A percentile compares a stretch with the other conserved stretches of the same genome.
Conservation (phyloP, 2,329 filamentous ascomycete genomes). For the Botryosphaeria dothidea region DNA sequence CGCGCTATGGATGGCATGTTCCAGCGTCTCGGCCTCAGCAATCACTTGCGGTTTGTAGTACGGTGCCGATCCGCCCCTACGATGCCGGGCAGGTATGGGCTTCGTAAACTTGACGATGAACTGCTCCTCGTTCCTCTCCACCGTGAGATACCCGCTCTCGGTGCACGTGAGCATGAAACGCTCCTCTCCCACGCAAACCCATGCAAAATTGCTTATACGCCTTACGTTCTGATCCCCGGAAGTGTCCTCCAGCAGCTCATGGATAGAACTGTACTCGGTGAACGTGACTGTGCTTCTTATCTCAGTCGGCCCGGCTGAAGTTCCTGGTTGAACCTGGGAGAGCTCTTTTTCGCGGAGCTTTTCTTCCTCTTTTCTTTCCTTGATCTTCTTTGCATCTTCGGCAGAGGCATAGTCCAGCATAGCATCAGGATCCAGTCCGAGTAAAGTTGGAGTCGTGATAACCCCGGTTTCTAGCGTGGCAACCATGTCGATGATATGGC, state of each 20-base stretch:
- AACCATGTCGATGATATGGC: conserved; percentile 96
- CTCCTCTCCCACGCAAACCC: conserved; percentile 75
- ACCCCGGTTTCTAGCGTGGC: conserved; percentile 81
- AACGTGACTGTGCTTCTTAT: conserved; percentile 63
- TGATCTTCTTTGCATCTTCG: conserved; percentile 60
- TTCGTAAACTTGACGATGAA: conserved; percentile 45
- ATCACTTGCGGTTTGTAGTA: conserved; percentile 62
- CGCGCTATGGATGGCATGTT: conserved; percentile 77
- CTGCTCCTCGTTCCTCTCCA: conserved; percentile 50
- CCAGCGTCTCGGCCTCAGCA: conserved; percentile 64
- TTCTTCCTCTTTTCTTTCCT: conserved; percentile 48
- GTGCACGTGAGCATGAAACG: conserved; percentile 69
- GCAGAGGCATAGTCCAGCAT: conserved; percentile 68
- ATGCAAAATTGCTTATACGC: conserved; percentile 71
- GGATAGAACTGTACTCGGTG: conserved; percentile 88
- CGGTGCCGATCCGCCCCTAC: background rate
- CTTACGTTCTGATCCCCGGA: conserved; percentile 78
- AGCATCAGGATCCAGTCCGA: conserved; percentile 84
- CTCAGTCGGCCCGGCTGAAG: conserved; percentile 52
- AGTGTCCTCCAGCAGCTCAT: conserved; percentile 83
- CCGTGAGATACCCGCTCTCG: conserved; percentile 60
- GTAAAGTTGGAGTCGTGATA: conserved; percentile 86
- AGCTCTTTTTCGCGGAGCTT: conserved; percentile 44
- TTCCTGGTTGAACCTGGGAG: conserved; percentile 70
- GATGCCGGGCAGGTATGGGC: conserved; percentile 34